phyloP scores from a whole-genome alignment of 2,329 filamentous ascomycete genomes.

The Ophiostoma sp. region DNA sequence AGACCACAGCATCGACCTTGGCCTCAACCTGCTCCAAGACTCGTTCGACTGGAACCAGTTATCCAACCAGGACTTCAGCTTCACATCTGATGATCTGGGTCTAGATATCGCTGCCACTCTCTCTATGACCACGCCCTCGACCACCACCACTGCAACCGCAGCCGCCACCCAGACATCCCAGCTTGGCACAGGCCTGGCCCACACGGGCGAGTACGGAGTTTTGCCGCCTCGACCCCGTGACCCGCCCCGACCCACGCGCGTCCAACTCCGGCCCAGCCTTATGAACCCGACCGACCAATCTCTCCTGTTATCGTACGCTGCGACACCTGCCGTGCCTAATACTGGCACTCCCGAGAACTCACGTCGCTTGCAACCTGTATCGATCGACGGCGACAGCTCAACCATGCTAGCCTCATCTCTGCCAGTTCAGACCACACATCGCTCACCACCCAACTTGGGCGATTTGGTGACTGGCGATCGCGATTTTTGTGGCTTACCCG shows the following conservation, averaged over 20 bases:
- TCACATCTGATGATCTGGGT: constrained; percentile 21
- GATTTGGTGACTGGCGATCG: constrained; percentile 12
- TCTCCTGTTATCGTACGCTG: not conserved
- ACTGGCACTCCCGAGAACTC: too few relatives aligned
- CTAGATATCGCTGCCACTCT: constrained; percentile 18
- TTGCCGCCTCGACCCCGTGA: constrained; percentile 16
- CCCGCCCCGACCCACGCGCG: constrained; percentile 8
- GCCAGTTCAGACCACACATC: not conserved
- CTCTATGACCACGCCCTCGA: constrained; percentile 5
- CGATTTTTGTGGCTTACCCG: constrained; percentile 11
- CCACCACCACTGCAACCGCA: not conserved
- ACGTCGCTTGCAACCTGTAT: too few relatives aligned
- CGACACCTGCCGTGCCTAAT: too few relatives aligned
- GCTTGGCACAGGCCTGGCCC: not conserved
- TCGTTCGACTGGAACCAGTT: constrained; percentile 22
- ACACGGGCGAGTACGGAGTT: constrained; percentile 14
- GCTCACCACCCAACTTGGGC: not conserved
- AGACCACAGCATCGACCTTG: constrained; percentile 2
- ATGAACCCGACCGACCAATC: not conserved
- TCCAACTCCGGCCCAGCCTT: not conserved
- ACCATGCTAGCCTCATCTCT: not conserved
- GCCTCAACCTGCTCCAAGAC: constrained; percentile 17
- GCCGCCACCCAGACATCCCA: not conserved
- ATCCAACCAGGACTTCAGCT: constrained; percentile 13
- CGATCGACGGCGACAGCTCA: not conserved